Evolutionary conservation across 306 rosid species (phyloP).

Genomic region (Clitoria ternatea): DNA sequence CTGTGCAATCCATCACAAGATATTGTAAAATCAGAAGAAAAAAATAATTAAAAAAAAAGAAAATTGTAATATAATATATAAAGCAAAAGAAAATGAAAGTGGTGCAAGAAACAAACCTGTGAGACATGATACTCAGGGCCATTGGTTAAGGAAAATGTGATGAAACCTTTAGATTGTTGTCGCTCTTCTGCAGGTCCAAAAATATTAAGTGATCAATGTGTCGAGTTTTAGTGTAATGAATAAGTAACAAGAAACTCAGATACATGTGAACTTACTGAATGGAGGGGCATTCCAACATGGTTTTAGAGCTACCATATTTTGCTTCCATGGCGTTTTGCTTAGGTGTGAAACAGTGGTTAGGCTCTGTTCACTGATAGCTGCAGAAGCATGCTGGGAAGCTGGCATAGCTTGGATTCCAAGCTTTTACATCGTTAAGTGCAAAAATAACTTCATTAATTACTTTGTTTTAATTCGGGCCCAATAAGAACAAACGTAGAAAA

Average conservation of each 20-base stretch:
- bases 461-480: too few species aligned
- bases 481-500: too few species aligned
- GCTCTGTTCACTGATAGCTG: slow-evolving; percentile 2
- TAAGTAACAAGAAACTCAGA: not conserved
- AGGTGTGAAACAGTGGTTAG: slow-evolving; percentile 29
- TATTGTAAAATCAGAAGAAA: not conserved
- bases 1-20: slow-evolving; percentile 24
- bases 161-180: slow-evolving; percentile 31
- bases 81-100: not conserved
- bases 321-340: slow-evolving; percentile 11
- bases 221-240: too few species aligned
- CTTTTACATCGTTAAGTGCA: slow-evolving; percentile 16
- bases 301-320: slow-evolving; percentile 18
- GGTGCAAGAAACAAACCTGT: slow-evolving; percentile 19
- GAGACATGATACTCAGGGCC: slow-evolving; percentile 43
- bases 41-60: not conserved
- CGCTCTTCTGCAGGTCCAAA: slow-evolving; percentile 15
- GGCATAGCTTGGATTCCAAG: not conserved
- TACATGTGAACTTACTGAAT: slow-evolving; percentile 17
- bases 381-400: not conserved
- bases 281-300: slow-evolving; percentile 28
- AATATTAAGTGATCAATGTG: not conserved
- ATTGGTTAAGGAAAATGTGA: slow-evolving; percentile 36
- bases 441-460: not conserved
- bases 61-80: not conserved